Evolutionary conservation across 306 rosid species (phyloP).

Genomic region (Betula pendula): DNA sequence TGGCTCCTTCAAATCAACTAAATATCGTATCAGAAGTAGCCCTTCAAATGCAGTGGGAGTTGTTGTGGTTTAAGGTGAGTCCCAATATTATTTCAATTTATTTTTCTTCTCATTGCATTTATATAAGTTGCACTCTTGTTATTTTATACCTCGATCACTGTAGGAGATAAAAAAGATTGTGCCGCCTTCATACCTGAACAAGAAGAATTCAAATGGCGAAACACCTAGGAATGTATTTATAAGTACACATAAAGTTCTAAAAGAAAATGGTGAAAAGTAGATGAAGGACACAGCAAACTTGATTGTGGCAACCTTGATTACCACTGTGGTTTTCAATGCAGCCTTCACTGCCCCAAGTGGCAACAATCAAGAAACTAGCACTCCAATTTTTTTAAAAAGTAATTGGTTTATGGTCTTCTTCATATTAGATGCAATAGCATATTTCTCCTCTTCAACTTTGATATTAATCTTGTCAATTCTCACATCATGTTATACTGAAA

Average conservation of each 20-base stretch:
- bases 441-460: not conserved
- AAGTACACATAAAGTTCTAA: constrained; percentile 20
- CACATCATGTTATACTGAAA: too few species aligned
- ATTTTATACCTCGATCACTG: not conserved
- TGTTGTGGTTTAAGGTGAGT: too few species aligned
- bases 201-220: not conserved
- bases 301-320: constrained; percentile 47
- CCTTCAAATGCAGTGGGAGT: too few species aligned
- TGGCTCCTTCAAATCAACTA: too few species aligned
- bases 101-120: too few species aligned
- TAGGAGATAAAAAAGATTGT: constrained; percentile 53
- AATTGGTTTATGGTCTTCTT: not conserved
- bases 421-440: constrained; percentile 3
- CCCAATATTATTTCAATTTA: too few species aligned
- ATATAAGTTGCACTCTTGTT: too few species aligned
- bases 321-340: constrained; percentile 51
- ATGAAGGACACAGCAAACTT: constrained; percentile 47
- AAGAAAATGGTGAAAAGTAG: constrained; percentile 46
- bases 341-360: constrained; percentile 56
- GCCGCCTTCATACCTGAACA: constrained; percentile 21
- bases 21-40: too few species aligned
- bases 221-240: constrained; percentile 47
- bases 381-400: too few species aligned
- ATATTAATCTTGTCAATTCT: not conserved
- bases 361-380: not conserved